Conservation (phyloP, 106 monocot species). For the Dioscorea zingiberensis region DNA sequence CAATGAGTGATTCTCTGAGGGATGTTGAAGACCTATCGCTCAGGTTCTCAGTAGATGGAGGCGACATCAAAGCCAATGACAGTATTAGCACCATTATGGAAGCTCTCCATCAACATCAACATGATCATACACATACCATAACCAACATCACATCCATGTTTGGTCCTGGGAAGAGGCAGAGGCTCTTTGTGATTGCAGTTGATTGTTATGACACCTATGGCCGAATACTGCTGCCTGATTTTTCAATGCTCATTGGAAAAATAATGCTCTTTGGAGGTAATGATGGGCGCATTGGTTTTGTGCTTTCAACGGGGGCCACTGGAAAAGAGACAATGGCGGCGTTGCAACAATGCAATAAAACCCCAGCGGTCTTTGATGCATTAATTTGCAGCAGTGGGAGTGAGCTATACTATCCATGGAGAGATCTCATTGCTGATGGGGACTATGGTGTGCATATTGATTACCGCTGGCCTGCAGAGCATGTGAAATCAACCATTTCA, state of each 20-base stretch:
- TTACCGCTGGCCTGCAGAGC: slow-evolving; percentile 48
- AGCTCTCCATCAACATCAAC: slow-evolving; percentile 21
- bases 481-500: slow-evolving; percentile 40
- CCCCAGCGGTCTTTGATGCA: slow-evolving; percentile 42
- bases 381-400: slow-evolving; percentile 62
- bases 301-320: slow-evolving; percentile 46
- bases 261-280: slow-evolving; percentile 9
- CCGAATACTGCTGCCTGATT: background rate
- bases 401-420: slow-evolving; percentile 67
- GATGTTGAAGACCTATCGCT: slow-evolving; percentile 45
- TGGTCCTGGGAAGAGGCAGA: slow-evolving; percentile 24
- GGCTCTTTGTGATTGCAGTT: slow-evolving; percentile 39
- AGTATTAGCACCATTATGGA: slow-evolving; percentile 23
- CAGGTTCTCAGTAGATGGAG: slow-evolving; percentile 24
- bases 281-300: slow-evolving; percentile 32
- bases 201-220: slow-evolving; percentile 54
- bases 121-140: background rate
- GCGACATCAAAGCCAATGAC: slow-evolving; percentile 8
- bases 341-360: slow-evolving; percentile 24
- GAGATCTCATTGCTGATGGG: slow-evolving; percentile 32
- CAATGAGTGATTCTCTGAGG: slow-evolving; percentile 40
- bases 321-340: slow-evolving; percentile 35
- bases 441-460: slow-evolving; percentile 45
- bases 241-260: slow-evolving; percentile 12
- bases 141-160: background rate